phyloP scores from a whole-genome alignment of 192 early-diverging fungal genomes.

The Coemansia sp. region DNA sequence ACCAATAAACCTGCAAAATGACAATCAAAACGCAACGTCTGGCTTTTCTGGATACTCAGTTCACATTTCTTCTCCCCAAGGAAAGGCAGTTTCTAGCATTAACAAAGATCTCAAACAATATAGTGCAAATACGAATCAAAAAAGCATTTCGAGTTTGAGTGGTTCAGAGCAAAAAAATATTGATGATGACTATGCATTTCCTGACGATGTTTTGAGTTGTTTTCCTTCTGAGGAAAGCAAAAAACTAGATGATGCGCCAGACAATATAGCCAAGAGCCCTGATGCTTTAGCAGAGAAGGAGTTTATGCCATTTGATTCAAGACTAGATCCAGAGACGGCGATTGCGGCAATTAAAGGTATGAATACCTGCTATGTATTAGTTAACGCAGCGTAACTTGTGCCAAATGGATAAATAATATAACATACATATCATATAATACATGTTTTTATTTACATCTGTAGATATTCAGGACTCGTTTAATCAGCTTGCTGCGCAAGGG shows the following conservation, averaged over 20 bases:
- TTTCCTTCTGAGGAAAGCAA: conserved; percentile 1
- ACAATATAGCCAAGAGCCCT: neutral
- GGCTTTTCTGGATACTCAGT: neutral
- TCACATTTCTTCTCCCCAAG: neutral
- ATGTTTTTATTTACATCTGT: neutral
- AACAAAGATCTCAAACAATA: neutral
- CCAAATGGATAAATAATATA: neutral
- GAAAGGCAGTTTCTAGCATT: neutral
- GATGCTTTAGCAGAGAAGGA: neutral
- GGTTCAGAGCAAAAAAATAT: neutral
- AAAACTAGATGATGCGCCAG: neutral
- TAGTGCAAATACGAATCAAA: too few species aligned
- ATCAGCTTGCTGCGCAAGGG: conserved; percentile 11
- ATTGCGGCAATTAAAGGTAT: conserved; percentile 24
- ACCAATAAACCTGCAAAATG: neutral
- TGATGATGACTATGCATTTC: neutral
- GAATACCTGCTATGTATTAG: neutral
- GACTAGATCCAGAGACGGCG: conserved; percentile 15
- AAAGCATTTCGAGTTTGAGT: neutral
- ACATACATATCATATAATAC: neutral
- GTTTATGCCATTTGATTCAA: conserved; percentile 17
- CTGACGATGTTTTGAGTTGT: neutral
- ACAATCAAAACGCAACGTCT: neutral
- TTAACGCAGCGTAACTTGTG: neutral
- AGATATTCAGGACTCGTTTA: conserved; percentile 12